Evolutionary conservation across 805 yeast species (phyloP), one percentile per base, ranked within the genome.

Genomic region (Metschnikowia hibisci): DNA sequence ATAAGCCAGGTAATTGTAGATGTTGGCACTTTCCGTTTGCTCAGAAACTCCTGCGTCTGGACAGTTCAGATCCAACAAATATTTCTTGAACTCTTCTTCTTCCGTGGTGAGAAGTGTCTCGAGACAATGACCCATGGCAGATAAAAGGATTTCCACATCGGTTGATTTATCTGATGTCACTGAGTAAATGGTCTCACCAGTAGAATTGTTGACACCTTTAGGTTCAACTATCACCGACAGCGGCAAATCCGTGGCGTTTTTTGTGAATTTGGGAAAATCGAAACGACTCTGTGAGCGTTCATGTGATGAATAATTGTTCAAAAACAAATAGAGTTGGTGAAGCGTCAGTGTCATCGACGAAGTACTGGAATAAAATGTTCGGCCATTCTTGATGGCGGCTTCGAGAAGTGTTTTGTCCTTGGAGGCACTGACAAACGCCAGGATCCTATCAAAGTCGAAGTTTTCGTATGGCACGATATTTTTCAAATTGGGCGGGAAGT

Each of bases 301-400:
- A 16, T 51, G 40, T 10, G 40, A 20, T 12, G 46, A 33, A 47
- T 66, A 69, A 44, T 67, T 71, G 53, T 82, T 80, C 31, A 93
- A 57, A 8, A 87, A 64, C 46, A 71, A 73, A 63, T 93, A 96
- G 45, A 91, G 67, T 39, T 89, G 95, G 3, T 81, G 71, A 34
- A 91, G 70, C 0, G 82, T 64, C 1, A 82, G 73, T 0, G 98
- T 90, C 86, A 91, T 76, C 1, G 96, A 85, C 14, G 95, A 85
- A 0, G 98, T 89, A 1, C 96, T 88, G 2, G 95, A 85, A 45
- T 76, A 78, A 57, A 73, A 91, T 43, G 56, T 61, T 58, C 53
- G 68, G 32, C 52, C 53, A 39, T 44, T 50, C 35, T 49, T 44
- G 14, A 53, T 50, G 0, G 91, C 81, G 8, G 84, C 60, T 4